phyloP scores from a whole-genome alignment of 495 filamentous ascomycete genomes.

The Haplographium delicatum region DNA sequence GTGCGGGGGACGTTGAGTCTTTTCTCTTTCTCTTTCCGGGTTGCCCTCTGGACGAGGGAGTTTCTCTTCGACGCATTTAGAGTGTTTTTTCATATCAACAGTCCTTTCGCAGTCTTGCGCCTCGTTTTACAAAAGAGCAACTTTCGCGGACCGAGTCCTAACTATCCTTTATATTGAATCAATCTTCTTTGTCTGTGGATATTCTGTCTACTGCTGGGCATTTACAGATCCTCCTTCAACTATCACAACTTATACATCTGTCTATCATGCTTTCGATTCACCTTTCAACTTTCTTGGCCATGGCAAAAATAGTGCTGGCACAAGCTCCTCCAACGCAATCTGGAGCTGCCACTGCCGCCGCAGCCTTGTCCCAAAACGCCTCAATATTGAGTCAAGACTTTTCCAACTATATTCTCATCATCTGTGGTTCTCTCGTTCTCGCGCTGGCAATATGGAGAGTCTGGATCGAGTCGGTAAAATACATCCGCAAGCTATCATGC shows the following conservation, averaged over 20 bases:
- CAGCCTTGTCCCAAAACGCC: constrained; percentile 8
- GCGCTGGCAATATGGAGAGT: constrained; percentile 42
- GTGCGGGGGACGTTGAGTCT: not conserved
- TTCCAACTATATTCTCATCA: constrained; percentile 41
- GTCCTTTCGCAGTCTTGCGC: constrained; percentile 5
- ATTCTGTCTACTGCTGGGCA: constrained; percentile 24
- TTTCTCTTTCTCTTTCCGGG: not conserved
- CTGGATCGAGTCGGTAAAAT: constrained; percentile 52
- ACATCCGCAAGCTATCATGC: constrained; percentile 68
- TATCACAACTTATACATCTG: not conserved
- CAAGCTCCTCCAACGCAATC: constrained; percentile 7
- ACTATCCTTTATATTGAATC: not conserved
- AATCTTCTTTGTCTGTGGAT: not conserved
- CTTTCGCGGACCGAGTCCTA: not conserved
- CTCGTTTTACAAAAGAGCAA: not conserved
- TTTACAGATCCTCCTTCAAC: constrained; percentile 13
- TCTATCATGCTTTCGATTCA: constrained; percentile 4
- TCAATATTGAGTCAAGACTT: constrained; percentile 28
- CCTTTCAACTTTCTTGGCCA: constrained; percentile 6
- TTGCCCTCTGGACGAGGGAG: not conserved
- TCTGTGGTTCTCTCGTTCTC: constrained; percentile 38
- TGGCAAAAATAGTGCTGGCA: constrained; percentile 13
- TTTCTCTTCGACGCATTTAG: constrained; percentile 2
- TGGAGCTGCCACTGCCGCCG: not conserved
- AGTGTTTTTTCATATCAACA: constrained; percentile 2